phyloP scores from a whole-genome alignment of 2,329 filamentous ascomycete species.

The Penicillium sp. region DNA sequence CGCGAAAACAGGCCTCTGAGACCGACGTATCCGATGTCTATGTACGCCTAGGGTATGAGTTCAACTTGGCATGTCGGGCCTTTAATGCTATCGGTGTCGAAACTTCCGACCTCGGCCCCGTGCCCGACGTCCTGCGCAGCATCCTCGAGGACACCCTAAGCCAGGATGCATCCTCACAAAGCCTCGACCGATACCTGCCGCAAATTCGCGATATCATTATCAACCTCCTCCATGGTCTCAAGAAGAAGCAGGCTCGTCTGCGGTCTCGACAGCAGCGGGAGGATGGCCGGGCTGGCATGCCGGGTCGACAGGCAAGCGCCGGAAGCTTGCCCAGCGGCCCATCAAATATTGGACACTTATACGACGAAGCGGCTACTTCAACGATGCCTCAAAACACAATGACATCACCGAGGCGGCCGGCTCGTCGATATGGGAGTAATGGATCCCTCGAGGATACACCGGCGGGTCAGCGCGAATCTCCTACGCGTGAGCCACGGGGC shows the following conservation, averaged over 20 bases:
- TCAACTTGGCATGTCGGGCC: constrained; percentile 97
- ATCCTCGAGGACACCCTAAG: constrained; percentile 96
- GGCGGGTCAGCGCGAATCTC: constrained; percentile 36
- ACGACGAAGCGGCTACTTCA: constrained; percentile 47
- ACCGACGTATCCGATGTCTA: constrained; percentile 98
- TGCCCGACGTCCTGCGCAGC: constrained; percentile 85
- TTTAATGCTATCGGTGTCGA: constrained; percentile 98
- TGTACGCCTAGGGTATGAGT: constrained; percentile 95
- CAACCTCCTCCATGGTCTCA: constrained; percentile 91
- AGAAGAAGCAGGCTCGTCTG: constrained; percentile 94
- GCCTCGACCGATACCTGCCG: constrained; percentile 90
- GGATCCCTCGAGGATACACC: constrained; percentile 46
- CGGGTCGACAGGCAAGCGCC: constrained; percentile 53
- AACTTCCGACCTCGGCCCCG: constrained; percentile 89
- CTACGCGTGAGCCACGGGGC: constrained; percentile 38
- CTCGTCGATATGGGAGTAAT: constrained; percentile 47
- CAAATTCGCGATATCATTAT: constrained; percentile 98
- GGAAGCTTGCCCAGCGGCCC: constrained; percentile 55
- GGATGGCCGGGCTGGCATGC: constrained; percentile 47
- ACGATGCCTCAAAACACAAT: constrained; percentile 20
- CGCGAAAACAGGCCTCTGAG: constrained; percentile 87
- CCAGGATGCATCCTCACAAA: constrained; percentile 92
- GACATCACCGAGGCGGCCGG: constrained; percentile 42
- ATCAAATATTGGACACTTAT: constrained; percentile 53
- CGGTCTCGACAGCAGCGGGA: constrained; percentile 62